phyloP scores from a whole-genome alignment of 208 protist species.

The Acanthamoeba triangularis region DNA sequence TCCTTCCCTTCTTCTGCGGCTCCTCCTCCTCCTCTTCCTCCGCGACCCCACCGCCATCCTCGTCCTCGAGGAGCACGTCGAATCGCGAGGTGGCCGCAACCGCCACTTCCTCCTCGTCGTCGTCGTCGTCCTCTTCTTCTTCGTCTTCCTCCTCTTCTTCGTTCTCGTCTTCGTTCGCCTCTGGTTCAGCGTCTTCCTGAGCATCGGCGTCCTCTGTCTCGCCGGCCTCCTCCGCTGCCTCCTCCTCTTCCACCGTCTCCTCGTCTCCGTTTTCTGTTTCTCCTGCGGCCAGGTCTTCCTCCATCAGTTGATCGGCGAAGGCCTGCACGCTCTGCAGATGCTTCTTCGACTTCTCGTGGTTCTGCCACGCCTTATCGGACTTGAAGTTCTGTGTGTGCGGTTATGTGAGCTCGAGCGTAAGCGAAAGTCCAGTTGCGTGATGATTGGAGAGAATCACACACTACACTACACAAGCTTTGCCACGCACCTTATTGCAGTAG shows the following conservation, averaged over 20 bases:
- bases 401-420: background rate
- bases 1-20: background rate
- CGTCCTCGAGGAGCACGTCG: slow-evolving; percentile 5
- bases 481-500: slow-evolving; percentile 70
- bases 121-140: background rate
- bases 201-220: background rate
- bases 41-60: background rate
- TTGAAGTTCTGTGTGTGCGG: slow-evolving; percentile 11
- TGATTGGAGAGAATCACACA: background rate
- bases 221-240: background rate
- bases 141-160: background rate
- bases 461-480: slow-evolving; percentile 27
- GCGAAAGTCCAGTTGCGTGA: too few species aligned
- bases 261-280: slow-evolving; percentile 3
- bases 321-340: slow-evolving; percentile 78
- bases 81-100: background rate
- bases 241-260: background rate
- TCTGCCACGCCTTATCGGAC: slow-evolving; percentile 66
- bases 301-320: slow-evolving; percentile 60
- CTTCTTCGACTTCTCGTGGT: slow-evolving; percentile 87
- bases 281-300: slow-evolving; percentile 18
- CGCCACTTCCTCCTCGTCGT: background rate
- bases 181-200: background rate
- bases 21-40: background rate
- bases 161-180: background rate